Evolutionary conservation across 805 yeast genomes (phyloP), one percentile per base, ranked within the genome.

Genomic region (Lipomyces yamadae): DNA sequence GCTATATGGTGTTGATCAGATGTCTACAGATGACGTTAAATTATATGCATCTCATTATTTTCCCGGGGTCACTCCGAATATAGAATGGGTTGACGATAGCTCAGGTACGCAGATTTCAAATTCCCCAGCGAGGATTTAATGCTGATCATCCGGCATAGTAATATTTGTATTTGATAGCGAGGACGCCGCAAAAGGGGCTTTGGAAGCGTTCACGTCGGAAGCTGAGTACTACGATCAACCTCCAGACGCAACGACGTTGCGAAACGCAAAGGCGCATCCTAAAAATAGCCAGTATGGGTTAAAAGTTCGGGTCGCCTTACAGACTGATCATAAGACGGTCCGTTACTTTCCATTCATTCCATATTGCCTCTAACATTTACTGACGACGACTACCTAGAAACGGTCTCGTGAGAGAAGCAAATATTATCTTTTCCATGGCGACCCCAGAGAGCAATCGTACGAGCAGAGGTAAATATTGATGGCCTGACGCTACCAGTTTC

Each of bases 61-160:
- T 58, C 81, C 82, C 68, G 80, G 76, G 63, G 68, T 39, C 4
- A 45, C 56, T 8, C 75, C 74, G 8, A 33, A 37, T 50, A 72
- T 86, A 18, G 84, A 87, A 73, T 87, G 91, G 91, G 81, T 87
- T 53, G 84, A 87, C 72, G 91, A 87, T 72, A 74, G 84, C n/a
- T 78, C 84, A 0, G 61, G 72, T 70, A 66, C 10, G 64, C 24
- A 7, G 55, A 30, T 11, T 15, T 13, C 32, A 32, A 35, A 13
- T 15, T 39, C 33, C 24, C 24, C 32, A 29, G n/a, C 48, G 15
- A 24, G 18, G 48, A 15, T 37, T 35, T 10, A 45, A 39, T 32
- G 18, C 18, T 55, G 13, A 53, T 2, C 15, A 32, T 10, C 33
- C n/a, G 11, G 18, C 15, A 3, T 37, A 69, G 83, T 86, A 39